A percentile compares a stretch with the other conserved stretches of the same genome.
Conservation (phyloP, 2,329 filamentous ascomycete genomes). For the Sporothrix brasiliensis region DNA sequence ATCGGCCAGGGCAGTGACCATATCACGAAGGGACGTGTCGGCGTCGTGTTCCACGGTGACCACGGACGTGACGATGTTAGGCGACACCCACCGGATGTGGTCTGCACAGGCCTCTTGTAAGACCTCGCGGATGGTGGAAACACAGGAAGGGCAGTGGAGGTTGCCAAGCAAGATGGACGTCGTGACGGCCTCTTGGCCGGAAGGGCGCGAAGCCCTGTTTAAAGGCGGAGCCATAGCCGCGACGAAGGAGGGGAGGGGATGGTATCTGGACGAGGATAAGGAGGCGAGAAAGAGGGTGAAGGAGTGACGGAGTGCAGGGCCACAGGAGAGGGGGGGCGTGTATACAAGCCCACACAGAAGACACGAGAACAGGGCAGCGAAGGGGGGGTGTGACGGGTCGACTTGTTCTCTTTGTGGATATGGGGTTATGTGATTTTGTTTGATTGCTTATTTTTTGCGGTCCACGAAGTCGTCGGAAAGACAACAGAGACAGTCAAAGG, state of each 20-base stretch:
- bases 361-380: slow-evolving; percentile 22
- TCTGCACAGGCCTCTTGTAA: slow-evolving; percentile 52
- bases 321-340: slow-evolving; percentile 23
- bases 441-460: slow-evolving; percentile 19
- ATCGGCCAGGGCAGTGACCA: slow-evolving; percentile 54
- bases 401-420: neutral
- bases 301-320: neutral
- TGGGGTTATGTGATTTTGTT: neutral
- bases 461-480: slow-evolving; percentile 5
- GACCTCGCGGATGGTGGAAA: slow-evolving; percentile 64
- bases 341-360: neutral
- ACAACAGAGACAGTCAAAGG: neutral
- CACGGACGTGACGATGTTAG: slow-evolving; percentile 71
- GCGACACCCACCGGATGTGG: slow-evolving; percentile 62
- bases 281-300: neutral
- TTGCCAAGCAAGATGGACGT: slow-evolving; percentile 71
- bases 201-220: slow-evolving; percentile 36
- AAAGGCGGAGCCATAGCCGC: slow-evolving; percentile 38
- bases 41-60: slow-evolving; percentile 63
- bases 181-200: slow-evolving; percentile 43
- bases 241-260: neutral
- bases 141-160: slow-evolving; percentile 77
- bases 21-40: slow-evolving; percentile 49
- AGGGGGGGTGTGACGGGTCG: slow-evolving; percentile 10
- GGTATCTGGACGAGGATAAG: neutral